Evolutionary conservation across 352 stramenopile genomes (phyloP).

Genomic region (Thalassiosira hispida): DNA sequence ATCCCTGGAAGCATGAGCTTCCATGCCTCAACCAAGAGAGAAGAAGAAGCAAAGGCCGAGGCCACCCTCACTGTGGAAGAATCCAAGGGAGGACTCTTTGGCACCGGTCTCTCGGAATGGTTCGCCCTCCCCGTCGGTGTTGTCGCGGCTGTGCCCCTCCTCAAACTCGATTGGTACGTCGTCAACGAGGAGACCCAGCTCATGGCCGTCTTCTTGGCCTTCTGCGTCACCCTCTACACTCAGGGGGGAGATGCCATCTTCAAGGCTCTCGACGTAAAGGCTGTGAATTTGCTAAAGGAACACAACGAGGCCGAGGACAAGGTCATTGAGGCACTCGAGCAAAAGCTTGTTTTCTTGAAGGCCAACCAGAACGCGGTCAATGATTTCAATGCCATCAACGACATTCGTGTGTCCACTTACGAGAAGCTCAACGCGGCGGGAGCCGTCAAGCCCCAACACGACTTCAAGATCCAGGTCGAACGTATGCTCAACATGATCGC

Average conservation of each 20-base stretch:
- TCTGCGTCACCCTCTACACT: conserved; percentile 78
- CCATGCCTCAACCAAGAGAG: conserved; percentile 65
- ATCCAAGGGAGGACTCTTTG: conserved; percentile 68
- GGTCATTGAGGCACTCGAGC: conserved; percentile 74
- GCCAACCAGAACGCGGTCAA: conserved; percentile 70
- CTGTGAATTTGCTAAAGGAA: conserved; percentile 70
- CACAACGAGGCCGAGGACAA: conserved; percentile 78
- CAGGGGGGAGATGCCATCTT: conserved; percentile 76
- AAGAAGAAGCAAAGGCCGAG: conserved; percentile 67
- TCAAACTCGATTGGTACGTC: conserved; percentile 79
- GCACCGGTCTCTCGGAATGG: conserved; percentile 68
- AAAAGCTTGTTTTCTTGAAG: conserved; percentile 76
- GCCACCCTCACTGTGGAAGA: conserved; percentile 18
- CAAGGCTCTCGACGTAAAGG: conserved; percentile 71
- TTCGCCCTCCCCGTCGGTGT: conserved; percentile 78
- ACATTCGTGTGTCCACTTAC: conserved; percentile 66
- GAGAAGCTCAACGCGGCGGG: conserved; percentile 78
- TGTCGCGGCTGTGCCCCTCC: conserved; percentile 68
- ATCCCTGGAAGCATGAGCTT: conserved; percentile 48
- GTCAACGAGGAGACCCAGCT: conserved; percentile 82
- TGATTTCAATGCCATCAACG: conserved; percentile 71
- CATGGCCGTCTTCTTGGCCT: conserved; percentile 75
- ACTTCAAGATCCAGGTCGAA: conserved; percentile 81
- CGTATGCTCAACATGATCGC: conserved; percentile 74
- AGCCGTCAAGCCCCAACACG: conserved; percentile 80